Base-by-base conservation (phyloP, 495 filamentous ascomycete species). In the Aspergillus affinis region DNA sequence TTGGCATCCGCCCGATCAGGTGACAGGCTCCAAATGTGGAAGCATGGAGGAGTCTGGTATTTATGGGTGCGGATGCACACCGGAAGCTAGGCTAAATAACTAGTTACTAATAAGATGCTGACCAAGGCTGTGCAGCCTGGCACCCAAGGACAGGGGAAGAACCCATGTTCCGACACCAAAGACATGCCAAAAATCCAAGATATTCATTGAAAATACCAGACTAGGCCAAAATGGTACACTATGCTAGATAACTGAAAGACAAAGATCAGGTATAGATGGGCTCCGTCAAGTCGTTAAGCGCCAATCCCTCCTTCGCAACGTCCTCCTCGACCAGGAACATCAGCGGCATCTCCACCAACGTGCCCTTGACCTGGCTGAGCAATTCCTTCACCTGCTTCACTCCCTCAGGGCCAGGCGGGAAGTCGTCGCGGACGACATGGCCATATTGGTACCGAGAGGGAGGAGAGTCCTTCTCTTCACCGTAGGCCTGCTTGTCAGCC, bases 261-360 rank as follows among this genome's bases (percentile, higher is more conserved):
- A 51, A 51, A 59, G 21, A 54, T 72, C 63, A 96, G 13, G 92
- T 96, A 72, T 95, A 96, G 48, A 96, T 75, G 62, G 88, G 88
- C 72, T 91, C 86, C 19, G 92, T 96, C 65, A 95, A 77, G 9
- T 82, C 83, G 78, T 96, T 94, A 75, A 95, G 72, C 48, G 82
- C 81, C 68, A 96, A 55, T 4, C 93, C 93, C 61, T 91, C 85
- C 80, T 93, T 86, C 5, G 93, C 93, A 69, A 98, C 83, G 75
- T 97, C 92, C 72, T 90, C 84, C 26, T 91, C 90, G 65, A 87
- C 87, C 70, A 98, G 73, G 74, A 98, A 98, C 62, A 90, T 79
- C 65, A 98, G 76, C 53, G 93, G 91, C 93, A 97, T 97, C 79
- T 96, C 89, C 21, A 97, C 92, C 48, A 97, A 68, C 15, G 84